Evolutionary conservation across 2,329 filamentous ascomycete species (phyloP).

Genomic region (Trichoderma sp.): DNA sequence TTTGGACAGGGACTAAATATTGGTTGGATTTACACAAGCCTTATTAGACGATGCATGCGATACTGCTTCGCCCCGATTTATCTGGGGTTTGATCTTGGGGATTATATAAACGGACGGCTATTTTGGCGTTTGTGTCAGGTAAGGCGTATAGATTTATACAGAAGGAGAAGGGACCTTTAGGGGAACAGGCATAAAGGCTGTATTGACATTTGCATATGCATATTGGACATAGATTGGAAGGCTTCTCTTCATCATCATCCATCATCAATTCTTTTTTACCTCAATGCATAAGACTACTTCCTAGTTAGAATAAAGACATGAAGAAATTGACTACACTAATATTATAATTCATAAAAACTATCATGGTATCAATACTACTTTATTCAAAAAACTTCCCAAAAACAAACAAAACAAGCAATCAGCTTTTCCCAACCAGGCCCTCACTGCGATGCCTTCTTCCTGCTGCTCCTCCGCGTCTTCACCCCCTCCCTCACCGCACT

Average conservation of each 20-base stretch:
- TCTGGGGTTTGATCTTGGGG: conserved; percentile 6
- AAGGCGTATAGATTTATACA: conserved; percentile 9
- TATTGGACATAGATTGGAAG: neutral
- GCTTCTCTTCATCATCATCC: neutral
- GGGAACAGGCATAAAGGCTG: neutral
- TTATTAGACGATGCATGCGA: neutral
- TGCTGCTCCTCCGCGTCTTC: conserved; percentile 37
- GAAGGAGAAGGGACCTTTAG: neutral
- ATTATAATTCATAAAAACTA: neutral
- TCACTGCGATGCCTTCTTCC: conserved; percentile 32
- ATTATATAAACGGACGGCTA: conserved; percentile 18
- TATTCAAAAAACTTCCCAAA: neutral
- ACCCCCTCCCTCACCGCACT: conserved; percentile 41
- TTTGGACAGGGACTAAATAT: neutral
- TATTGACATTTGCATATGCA: neutral
- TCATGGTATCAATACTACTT: conserved; percentile 10
- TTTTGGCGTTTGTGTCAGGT: conserved; percentile 10
- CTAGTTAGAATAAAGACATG: neutral
- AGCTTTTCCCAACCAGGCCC: no score
- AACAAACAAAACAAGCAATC: neutral
- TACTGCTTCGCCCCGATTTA: neutral
- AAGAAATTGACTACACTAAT: neutral
- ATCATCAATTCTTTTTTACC: neutral
- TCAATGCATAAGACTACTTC: neutral
- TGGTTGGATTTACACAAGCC: neutral